These are phyloP conservation scores for Marasmius tenuissimus DNA, from an alignment of 1,284 basidiomycete species.

Conservation along the genomic window DNA sequence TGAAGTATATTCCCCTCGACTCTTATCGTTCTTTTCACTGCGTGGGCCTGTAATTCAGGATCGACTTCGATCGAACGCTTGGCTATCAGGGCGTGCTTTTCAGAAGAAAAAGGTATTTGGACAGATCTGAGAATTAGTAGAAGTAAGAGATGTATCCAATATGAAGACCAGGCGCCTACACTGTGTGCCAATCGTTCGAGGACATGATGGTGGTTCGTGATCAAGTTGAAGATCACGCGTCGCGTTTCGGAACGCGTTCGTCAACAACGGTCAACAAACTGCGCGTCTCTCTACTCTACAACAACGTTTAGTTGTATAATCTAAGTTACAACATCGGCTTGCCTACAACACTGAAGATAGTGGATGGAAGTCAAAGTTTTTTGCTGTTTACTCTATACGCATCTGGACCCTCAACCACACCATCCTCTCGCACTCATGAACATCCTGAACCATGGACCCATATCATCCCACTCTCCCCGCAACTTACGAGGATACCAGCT, in stretches of 20 bases:
- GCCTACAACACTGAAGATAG: background rate
- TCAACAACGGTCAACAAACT: too few species aligned
- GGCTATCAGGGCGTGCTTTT: conserved; percentile 75
- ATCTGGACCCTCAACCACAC: conserved; percentile 33
- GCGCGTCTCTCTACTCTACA: too few species aligned
- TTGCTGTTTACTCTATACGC: background rate
- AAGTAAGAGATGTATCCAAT: conserved; percentile 3
- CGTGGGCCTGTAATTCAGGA: conserved; percentile 75
- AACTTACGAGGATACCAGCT: conserved; percentile 78
- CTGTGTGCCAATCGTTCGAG: conserved; percentile 30
- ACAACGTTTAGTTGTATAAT: too few species aligned
- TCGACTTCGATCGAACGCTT: conserved; percentile 85
- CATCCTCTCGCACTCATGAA: conserved; percentile 89
- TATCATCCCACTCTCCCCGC: conserved; percentile 27
- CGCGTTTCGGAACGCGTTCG: too few species aligned
- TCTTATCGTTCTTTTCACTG: conserved; percentile 68
- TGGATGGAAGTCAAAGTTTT: background rate
- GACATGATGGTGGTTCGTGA: conserved; percentile 10
- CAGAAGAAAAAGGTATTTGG: conserved; percentile 73
- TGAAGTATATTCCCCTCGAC: conserved; percentile 68
- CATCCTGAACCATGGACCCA: conserved; percentile 93
- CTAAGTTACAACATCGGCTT: too few species aligned
- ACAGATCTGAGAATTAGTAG: conserved; percentile 51
- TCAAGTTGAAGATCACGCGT: background rate
- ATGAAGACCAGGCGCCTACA: conserved; percentile 23